Evolutionary conservation across 192 early-diverging fungal genomes (phyloP), one percentile per base, ranked within the genome.

Genomic region (Linnemannia schmuckeri): DNA sequence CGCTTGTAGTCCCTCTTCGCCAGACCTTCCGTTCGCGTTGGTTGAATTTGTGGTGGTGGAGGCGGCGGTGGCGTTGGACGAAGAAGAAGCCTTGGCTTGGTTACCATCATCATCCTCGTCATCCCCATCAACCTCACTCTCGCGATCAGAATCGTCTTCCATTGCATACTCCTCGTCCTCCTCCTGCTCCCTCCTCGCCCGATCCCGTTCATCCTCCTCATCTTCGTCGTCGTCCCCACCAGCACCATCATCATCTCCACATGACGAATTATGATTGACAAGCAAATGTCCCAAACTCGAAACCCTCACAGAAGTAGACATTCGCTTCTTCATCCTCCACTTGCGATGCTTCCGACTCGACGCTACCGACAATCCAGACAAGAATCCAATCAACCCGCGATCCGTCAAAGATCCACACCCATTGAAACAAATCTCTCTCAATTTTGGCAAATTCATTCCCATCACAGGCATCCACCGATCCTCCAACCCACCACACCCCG

Each of bases 401-500:
- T 87, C 85, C 42, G 85, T 87, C 47, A 92, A 44, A 54, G 82
- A 88, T 5, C 57, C 80, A 63, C 91, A 92, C 10, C 83, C 80
- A 18, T 88, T 88, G 70, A 92, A 40, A 44, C 88, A 89, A 1
- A 92, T 80, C 27, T 91, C 89, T 37, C 74, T 77, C 12, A 92
- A 81, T 27, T 87, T 85, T 1, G 82, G 85, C n/a, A 91, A 41
- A 33, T 89, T 78, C 52, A 81, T 72, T 17, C 87, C 91, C 35
- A 92, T 81, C 40, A 78, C 54, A 1, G 82, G 72, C 70, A 90
- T 85, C 24, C 88, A 90, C 12, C 70, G 75, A 1, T 90, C 87
- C 69, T 92, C 90, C 55, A 92, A 57, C 10, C 77, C 78, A 3
- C 83, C 18, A 63, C 91, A 92, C 0, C 91, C 91, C 18, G 90